Evolutionary conservation across 176 grass and related monocot species (phyloP), one percentile per base, ranked within the genome.

Genomic region (Oryza coarctata): DNA sequence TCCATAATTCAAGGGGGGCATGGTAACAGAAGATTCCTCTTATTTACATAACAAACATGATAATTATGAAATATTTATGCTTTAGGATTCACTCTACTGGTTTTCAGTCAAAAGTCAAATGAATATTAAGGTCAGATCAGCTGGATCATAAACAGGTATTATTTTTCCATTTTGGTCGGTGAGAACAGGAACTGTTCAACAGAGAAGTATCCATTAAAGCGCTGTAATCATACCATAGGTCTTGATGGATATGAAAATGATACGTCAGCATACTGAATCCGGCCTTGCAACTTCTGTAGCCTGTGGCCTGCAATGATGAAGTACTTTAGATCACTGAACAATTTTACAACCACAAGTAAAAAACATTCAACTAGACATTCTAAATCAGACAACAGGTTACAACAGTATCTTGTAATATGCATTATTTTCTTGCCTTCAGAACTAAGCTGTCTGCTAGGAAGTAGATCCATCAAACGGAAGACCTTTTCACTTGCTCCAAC

Each of bases 401-500:
- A 20, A 69, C 31, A 68, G 1, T 29, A 34, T 69, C 15, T 27
- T 65, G 22, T 58, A 70, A 36, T 39, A 80, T 43, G 58, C 36
- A 83, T 39, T 76, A 81, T 65, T 58, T 87, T 70, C 88, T 83
- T 93, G 86, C 96, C 93, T 99, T 90, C 76, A 34, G 91, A 93
- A 70, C 73, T 85, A 68, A 91, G 86, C 63, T 95, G 82, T 32
- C 45, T 88, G 70, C 90, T 91, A 36, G 96, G 96, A 18, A 95
- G 82, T 41, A 95, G 93, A 94, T 99, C 92, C 93, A 95, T 95
- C 87, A 95, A 86, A 38, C 83, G 78, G 64, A 99, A 99, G 62
- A 99, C 91, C 74, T 99, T 99, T 95, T 95, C 96, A 63, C 96
- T 99, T 86, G 96, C 96, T 64, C 96, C 93, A 6, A 99, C 82